Evolutionary conservation across 805 yeast species (phyloP).

Genomic region (Pachysolen tannophilus): DNA sequence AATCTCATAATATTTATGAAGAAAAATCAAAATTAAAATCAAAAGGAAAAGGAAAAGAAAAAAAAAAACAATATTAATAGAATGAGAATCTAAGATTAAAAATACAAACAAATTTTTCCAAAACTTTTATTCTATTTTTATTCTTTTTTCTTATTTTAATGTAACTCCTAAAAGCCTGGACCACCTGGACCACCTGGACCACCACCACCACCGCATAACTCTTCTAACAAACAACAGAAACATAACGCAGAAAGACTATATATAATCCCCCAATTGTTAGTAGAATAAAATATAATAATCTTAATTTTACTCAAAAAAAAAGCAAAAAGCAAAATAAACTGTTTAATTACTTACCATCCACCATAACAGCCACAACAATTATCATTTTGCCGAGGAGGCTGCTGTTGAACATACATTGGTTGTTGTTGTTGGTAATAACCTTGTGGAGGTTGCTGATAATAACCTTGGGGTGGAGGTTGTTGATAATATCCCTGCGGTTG

Average conservation of each 20-base stretch:
- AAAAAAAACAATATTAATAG: no score
- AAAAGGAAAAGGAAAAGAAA: no score
- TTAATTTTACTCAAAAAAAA: slow-evolving; percentile 12
- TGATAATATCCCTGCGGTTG: slow-evolving; percentile 16
- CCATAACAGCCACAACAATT: slow-evolving; percentile 21
- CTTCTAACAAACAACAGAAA: slow-evolving; percentile 11
- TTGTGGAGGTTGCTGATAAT: slow-evolving; percentile 16
- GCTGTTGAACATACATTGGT: slow-evolving; percentile 24
- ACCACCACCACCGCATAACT: slow-evolving; percentile 6
- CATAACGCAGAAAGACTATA: slow-evolving; percentile 12
- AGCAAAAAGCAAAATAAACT: slow-evolving; percentile 3
- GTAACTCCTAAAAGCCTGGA: no score
- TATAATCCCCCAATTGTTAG: not conserved
- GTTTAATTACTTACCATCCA: slow-evolving; percentile 14
- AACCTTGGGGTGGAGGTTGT: slow-evolving; percentile 18
- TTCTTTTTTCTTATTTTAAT: no score
- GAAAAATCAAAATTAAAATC: no score
- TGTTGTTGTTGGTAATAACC: slow-evolving; percentile 25
- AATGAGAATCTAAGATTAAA: no score
- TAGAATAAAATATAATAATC: not conserved
- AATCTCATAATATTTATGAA: no score
- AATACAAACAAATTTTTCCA: no score
- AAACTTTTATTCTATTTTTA: no score
- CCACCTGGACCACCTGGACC: slow-evolving; percentile 6
- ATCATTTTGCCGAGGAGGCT: slow-evolving; percentile 10